phyloP scores from a whole-genome alignment of 176 grass and related monocot genomes.

The Lolium perenne region DNA sequence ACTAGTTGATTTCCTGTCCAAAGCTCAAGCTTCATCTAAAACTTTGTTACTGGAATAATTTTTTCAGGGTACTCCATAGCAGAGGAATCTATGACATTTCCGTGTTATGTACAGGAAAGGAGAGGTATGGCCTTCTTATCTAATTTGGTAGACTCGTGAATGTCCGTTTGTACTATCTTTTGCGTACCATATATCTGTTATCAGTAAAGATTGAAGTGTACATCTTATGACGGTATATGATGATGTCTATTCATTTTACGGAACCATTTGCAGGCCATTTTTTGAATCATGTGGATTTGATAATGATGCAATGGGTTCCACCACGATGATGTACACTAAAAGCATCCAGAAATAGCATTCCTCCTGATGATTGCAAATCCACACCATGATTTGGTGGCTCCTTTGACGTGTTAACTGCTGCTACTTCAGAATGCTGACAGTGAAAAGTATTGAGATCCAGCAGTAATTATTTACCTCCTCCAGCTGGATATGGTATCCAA shows the following conservation, averaged over 20 bases:
- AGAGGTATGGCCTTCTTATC: slow-evolving; percentile 56
- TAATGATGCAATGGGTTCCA: slow-evolving; percentile 77
- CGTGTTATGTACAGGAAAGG: slow-evolving; percentile 77
- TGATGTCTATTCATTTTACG: slow-evolving; percentile 21
- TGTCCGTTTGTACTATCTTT: not conserved
- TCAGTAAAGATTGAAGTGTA: slow-evolving; percentile 7
- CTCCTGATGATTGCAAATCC: not conserved
- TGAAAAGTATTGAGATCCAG: not conserved
- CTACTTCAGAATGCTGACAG: slow-evolving; percentile 2
- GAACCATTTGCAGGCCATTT: slow-evolving; percentile 64
- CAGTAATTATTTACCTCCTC: not conserved
- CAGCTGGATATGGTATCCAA: not conserved
- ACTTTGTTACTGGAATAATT: slow-evolving; percentile 22
- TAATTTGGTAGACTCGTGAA: slow-evolving; percentile 1
- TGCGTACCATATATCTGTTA: not conserved
- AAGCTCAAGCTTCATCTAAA: slow-evolving; percentile 32
- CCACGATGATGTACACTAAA: slow-evolving; percentile 95
- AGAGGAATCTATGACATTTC: slow-evolving; percentile 96
- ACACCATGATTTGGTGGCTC: not conserved
- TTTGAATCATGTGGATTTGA: slow-evolving; percentile 85
- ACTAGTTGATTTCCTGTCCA: slow-evolving; percentile 24
- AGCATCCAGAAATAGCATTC: slow-evolving; percentile 37
- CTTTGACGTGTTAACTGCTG: slow-evolving; percentile 9
- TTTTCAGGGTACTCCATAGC: slow-evolving; percentile 68
- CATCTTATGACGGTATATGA: not conserved